Conservation (phyloP, 108 stramenopile genomes). For the Pseudonitzschia multistriata region DNA sequence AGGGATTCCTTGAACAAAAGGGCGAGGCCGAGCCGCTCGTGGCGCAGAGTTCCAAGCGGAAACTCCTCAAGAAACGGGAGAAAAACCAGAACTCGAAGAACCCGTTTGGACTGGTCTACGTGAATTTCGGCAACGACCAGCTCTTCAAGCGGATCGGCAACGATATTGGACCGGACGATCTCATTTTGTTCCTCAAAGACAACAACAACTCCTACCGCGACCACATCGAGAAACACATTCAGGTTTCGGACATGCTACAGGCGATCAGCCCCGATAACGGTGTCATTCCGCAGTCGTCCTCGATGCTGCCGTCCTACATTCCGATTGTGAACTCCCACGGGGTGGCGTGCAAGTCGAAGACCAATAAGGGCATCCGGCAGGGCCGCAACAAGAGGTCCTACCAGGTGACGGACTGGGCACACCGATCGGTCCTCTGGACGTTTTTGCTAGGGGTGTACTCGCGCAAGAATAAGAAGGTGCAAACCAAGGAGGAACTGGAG, state of each 20-base stretch:
- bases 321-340: neutral
- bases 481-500: neutral
- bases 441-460: neutral
- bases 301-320: neutral
- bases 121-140: neutral
- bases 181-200: conserved; percentile 5
- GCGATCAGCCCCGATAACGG: neutral
- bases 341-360: neutral
- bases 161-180: neutral
- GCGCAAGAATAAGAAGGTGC: neutral
- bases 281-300: neutral
- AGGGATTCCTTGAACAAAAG: neutral
- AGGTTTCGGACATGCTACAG: neutral
- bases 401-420: neutral
- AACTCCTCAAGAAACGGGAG: neutral
- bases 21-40: neutral
- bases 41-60: neutral
- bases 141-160: neutral
- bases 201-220: conserved; percentile 4
- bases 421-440: neutral
- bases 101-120: neutral
- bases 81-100: neutral
- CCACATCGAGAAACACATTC: neutral
- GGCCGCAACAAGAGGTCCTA: neutral
- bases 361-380: neutral